These are phyloP conservation scores for Gypsophila paniculata DNA, from an alignment of 179 eudicot species.

Conservation along the genomic window DNA sequence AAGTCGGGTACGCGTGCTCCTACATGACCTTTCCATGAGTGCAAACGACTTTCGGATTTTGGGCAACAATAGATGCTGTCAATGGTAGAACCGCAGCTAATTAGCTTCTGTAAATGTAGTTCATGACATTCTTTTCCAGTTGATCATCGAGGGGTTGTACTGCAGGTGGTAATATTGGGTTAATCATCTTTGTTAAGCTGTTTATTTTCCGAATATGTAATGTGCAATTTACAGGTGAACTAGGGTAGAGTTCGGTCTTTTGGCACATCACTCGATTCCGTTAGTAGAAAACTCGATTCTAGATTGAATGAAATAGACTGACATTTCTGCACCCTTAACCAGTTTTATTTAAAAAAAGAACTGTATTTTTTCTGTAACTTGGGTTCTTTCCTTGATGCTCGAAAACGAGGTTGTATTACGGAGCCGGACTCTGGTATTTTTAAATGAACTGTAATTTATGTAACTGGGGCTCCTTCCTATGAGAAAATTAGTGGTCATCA, in stretches of 20 bases:
- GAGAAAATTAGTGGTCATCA: too few relatives aligned
- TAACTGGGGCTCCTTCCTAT: too few relatives aligned
- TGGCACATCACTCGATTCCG: neutral
- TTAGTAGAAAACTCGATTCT: neutral
- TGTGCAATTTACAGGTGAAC: neutral
- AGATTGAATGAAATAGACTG: neutral
- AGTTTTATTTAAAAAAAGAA: too few relatives aligned
- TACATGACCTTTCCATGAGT: constrained; percentile 13
- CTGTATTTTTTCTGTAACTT: too few relatives aligned
- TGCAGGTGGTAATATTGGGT: neutral
- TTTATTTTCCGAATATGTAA: neutral
- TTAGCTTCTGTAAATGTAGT: constrained; percentile 33
- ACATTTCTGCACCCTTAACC: too few relatives aligned
- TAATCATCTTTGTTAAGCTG: constrained; percentile 19
- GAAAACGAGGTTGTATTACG: too few relatives aligned
- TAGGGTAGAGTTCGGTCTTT: neutral
- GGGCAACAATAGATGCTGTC: constrained; percentile 23
- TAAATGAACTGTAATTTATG: too few relatives aligned
- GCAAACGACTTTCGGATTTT: constrained; percentile 3
- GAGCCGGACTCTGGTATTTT: too few relatives aligned
- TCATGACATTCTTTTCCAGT: constrained; percentile 19
- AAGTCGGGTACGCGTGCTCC: neutral
- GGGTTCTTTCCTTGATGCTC: too few relatives aligned
- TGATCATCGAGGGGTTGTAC: constrained; percentile 17
- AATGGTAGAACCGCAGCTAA: constrained; percentile 24